Evolutionary conservation across 208 protist genomes (phyloP).

Genomic region (Strigomonas galati): DNA sequence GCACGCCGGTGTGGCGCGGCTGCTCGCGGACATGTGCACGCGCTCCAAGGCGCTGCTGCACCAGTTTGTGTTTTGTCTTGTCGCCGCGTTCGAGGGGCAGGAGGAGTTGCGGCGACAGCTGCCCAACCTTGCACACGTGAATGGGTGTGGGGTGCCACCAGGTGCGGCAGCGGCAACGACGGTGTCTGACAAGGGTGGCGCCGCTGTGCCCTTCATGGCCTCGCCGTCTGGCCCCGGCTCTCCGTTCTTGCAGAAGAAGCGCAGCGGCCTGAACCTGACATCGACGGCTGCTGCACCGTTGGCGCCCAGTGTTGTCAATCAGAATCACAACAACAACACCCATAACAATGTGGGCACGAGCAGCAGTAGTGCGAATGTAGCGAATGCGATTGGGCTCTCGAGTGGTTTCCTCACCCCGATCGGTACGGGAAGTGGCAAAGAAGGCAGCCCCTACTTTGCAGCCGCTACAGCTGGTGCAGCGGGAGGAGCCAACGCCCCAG

Average conservation of each 20-base stretch:
- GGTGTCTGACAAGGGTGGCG: not conserved
- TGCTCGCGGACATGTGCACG: conserved; percentile 64
- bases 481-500: not conserved
- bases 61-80: conserved; percentile 66
- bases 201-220: not conserved
- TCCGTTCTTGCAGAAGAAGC: not conserved
- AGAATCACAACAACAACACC: conserved; percentile 11
- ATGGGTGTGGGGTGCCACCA: not conserved
- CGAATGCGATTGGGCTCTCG: not conserved
- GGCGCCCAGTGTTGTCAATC: too few species aligned
- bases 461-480: not conserved
- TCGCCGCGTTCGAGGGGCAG: conserved; percentile 58
- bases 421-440: not conserved
- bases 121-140: not conserved
- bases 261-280: not conserved
- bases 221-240: not conserved
- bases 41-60: conserved; percentile 58
- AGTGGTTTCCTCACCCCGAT: not conserved
- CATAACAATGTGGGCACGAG: not conserved
- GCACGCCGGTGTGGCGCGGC: conserved; percentile 38
- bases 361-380: not conserved
- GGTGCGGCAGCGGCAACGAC: not conserved
- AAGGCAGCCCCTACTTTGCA: not conserved
- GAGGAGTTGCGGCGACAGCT: conserved; percentile 7
- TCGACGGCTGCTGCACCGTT: not conserved